Evolutionary conservation across 192 early-diverging fungal species (phyloP).

Genomic region (Backusella tarrabulga): DNA sequence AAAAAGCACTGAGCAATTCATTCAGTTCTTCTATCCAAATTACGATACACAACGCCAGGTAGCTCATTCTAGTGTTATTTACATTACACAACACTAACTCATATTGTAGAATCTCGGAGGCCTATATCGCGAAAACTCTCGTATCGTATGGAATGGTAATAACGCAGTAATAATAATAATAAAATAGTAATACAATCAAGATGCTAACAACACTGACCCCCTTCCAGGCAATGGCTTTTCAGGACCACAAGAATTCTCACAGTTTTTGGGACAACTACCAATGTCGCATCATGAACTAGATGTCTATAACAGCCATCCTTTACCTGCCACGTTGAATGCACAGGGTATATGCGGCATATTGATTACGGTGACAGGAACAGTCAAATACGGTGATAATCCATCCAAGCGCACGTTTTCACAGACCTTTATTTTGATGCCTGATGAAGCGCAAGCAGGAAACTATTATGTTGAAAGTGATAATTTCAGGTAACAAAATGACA

Average conservation of each 20-base stretch:
- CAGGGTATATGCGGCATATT: constrained; percentile 43
- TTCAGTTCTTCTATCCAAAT: constrained; percentile 44
- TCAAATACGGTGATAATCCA: constrained; percentile 46
- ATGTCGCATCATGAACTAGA: constrained; percentile 40
- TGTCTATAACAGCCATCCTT: constrained; percentile 49
- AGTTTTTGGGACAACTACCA: constrained; percentile 43
- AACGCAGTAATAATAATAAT: not conserved
- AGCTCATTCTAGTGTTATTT: constrained; percentile 5
- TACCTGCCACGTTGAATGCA: constrained; percentile 35
- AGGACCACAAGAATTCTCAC: constrained; percentile 42
- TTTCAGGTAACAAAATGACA: constrained; percentile 32
- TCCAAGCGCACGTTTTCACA: constrained; percentile 41
- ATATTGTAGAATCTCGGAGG: constrained; percentile 31
- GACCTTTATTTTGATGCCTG: constrained; percentile 47
- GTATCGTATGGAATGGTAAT: constrained; percentile 58
- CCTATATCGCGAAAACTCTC: constrained; percentile 47
- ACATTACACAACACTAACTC: not conserved
- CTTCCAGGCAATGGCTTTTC: constrained; percentile 44
- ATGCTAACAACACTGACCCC: not conserved
- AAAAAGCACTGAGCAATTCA: constrained; percentile 49
- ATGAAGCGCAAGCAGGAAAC: constrained; percentile 41
- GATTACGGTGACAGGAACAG: constrained; percentile 45
- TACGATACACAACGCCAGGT: constrained; percentile 45
- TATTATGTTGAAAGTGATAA: constrained; percentile 52
- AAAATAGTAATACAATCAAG: not conserved